A percentile compares a stretch with the other conserved stretches of the same genome.
Conservation (phyloP, 2,329 filamentous ascomycete species). For the Trichoderma sp. region DNA sequence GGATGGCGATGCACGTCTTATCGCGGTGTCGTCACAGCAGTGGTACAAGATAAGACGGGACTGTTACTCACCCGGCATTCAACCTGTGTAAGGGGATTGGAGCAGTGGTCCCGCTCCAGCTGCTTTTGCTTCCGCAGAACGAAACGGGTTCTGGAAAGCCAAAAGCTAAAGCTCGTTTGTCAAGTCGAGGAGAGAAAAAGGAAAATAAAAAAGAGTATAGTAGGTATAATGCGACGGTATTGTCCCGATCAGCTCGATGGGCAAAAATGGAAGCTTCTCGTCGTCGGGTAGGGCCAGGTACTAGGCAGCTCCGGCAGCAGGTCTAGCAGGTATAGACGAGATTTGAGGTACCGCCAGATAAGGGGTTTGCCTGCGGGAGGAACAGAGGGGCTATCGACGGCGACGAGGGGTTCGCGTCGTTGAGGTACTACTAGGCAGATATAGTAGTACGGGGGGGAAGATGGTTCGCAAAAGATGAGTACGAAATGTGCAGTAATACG, state of each 20-base stretch:
- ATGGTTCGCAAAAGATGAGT: neutral
- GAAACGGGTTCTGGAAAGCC: conserved; percentile 2
- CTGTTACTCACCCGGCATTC: conserved; percentile 21
- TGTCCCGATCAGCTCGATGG: neutral
- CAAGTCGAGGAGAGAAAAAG: neutral
- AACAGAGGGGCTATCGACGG: conserved; percentile 19
- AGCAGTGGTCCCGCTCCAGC: conserved; percentile 22
- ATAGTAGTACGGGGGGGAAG: neutral
- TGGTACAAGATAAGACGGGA: conserved; percentile 15
- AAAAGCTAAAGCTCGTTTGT: neutral
- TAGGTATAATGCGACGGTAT: neutral
- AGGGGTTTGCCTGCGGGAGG: conserved; percentile 18
- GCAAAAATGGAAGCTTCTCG: conserved; percentile 6
- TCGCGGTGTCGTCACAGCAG: conserved; percentile 11
- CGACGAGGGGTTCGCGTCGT: conserved; percentile 20
- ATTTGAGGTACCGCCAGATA: conserved; percentile 19
- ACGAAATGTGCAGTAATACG: conserved; percentile 12
- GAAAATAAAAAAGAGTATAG: neutral
- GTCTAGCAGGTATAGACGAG: conserved; percentile 13
- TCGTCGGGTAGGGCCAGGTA: neutral
- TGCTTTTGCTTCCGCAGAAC: conserved; percentile 14
- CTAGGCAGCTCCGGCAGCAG: neutral
- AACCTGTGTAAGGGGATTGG: conserved; percentile 20
- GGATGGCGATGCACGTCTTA: conserved; percentile 13
- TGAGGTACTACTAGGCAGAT: conserved; percentile 1